Percentiles rank a stretch among this genome's conserved stretches.
These are phyloP conservation scores for Melampsora abietis-canadensis DNA, from an alignment of 1,284 basidiomycete species.

Conservation along the genomic window DNA sequence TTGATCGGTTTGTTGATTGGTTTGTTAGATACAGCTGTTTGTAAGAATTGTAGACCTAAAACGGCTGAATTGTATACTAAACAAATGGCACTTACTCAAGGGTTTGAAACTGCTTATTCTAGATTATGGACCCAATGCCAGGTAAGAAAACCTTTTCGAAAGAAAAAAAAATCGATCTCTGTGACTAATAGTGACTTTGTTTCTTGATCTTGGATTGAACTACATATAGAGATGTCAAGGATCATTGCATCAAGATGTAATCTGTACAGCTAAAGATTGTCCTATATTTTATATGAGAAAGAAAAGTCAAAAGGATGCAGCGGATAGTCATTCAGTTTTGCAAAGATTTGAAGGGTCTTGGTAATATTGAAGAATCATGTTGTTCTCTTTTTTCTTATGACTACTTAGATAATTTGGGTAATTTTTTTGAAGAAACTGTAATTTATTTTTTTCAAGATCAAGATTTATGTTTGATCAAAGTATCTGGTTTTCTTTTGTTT, in stretches of 20 bases:
- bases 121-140: constrained; percentile 95
- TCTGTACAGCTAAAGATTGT: constrained; percentile 44
- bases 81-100: constrained; percentile 70
- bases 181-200: not conserved
- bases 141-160: constrained; percentile 26
- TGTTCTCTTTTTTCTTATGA: not conserved
- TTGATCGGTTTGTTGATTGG: too few relatives aligned
- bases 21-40: constrained; percentile 75
- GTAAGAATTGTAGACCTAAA: constrained; percentile 79
- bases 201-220: not conserved
- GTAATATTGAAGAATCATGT: constrained; percentile 25
- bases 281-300: constrained; percentile 48
- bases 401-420: too few relatives aligned
- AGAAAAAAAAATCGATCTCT: not conserved
- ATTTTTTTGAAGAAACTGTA: too few relatives aligned
- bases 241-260: constrained; percentile 74
- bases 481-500: too few relatives aligned
- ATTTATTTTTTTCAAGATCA: too few relatives aligned
- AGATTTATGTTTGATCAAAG: too few relatives aligned
- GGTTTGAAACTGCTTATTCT: constrained; percentile 81
- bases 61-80: constrained; percentile 87
- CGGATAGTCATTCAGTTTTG: constrained; percentile 45
- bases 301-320: constrained; percentile 47
- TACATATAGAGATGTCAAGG: constrained; percentile 71
- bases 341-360: constrained; percentile 47